Percentiles rank a stretch among this genome's conserved stretches.
phyloP scores from a whole-genome alignment of 257 asterid genomes.

The Anisodus tanguticus region DNA sequence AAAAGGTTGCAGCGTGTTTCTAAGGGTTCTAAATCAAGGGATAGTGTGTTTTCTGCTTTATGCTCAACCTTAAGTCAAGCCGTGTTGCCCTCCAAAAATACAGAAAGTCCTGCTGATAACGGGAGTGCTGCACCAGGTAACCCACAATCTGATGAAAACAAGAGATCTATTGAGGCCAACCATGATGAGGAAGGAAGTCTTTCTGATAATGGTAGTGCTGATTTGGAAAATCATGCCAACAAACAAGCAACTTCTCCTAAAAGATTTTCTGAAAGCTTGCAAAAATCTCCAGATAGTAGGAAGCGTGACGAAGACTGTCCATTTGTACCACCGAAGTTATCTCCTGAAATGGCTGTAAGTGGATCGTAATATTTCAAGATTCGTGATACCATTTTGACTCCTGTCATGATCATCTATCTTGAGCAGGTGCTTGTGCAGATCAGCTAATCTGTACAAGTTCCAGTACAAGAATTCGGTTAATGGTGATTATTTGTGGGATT shows the following conservation, averaged over 20 bases:
- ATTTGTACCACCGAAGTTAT: conserved; percentile 59
- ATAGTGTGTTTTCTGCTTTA: conserved; percentile 70
- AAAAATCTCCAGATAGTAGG: conserved; percentile 49
- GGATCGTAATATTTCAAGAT: conserved; percentile 59
- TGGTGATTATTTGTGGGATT: conserved; percentile 30
- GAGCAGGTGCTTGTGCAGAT: conserved; percentile 23
- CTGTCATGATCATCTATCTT: background rate
- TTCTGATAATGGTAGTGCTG: conserved; percentile 40
- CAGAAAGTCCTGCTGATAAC: conserved; percentile 27
- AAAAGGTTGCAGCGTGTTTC: conserved; percentile 66
- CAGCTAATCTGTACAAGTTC: conserved; percentile 27
- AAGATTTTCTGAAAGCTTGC: conserved; percentile 46
- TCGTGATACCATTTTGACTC: background rate
- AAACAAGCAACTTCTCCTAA: conserved; percentile 51
- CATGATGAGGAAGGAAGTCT: conserved; percentile 47
- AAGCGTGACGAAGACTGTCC: conserved; percentile 57
- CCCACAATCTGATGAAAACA: conserved; percentile 38
- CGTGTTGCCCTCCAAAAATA: conserved; percentile 58
- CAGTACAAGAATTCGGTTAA: background rate
- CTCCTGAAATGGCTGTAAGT: conserved; percentile 84
- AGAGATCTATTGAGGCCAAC: conserved; percentile 39
- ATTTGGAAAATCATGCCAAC: conserved; percentile 37
- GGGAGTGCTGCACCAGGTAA: conserved; percentile 34
- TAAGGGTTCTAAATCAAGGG: conserved; percentile 67
- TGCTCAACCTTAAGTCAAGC: conserved; percentile 70